Evolutionary conservation across 1,284 basidiomycete species (phyloP), one percentile per base, ranked within the genome.

Genomic region (Cryptococcus sp.): DNA sequence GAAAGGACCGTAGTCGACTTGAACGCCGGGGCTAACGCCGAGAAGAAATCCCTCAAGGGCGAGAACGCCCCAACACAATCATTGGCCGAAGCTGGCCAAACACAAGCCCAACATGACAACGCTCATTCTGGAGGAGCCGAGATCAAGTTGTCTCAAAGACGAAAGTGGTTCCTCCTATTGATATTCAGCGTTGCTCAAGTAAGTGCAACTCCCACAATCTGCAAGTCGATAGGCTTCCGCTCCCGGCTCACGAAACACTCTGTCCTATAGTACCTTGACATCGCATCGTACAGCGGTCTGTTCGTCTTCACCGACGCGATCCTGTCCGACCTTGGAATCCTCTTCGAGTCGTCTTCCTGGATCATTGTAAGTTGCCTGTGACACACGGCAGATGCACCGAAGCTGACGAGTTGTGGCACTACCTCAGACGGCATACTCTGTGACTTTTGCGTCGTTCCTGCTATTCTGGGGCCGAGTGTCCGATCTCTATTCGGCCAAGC

Each of bases 391-490:
- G 3, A 8, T 43, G 11, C 10, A 46, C 22, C 39, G 15, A 30
- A n/a, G 41, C 52, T 54, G 52, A 54, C 52, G 6, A 5, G 3
- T 47, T 35, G 30, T 35, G 30, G 30, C 30, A 10, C 19, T n/a
- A 20, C 8, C 23, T 42, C 47, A 55, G 53, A 55, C 53, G 7
- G 43, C 42, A 25, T 55, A 55, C 46, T 47, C 46, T 8, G 53
- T 55, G 46, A 55, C 53, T 7, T 55, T 48, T 27, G 46, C 53
- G 10, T 38, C 53, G 27, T 72, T 72, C 62, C 65, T 75, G 20
- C 61, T 75, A 16, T 64, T 75, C 60, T 71, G 68, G 64, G 75
- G 75, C 19, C 68, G 73, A 22, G 62, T 76, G 0, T 60, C 69
- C 15, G 75, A 76, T 52, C 61, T 76, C 1, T 73, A 70, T 55